Evolutionary conservation across 2,329 filamentous ascomycete genomes (phyloP).

Genomic region (Aspergillus sp.): DNA sequence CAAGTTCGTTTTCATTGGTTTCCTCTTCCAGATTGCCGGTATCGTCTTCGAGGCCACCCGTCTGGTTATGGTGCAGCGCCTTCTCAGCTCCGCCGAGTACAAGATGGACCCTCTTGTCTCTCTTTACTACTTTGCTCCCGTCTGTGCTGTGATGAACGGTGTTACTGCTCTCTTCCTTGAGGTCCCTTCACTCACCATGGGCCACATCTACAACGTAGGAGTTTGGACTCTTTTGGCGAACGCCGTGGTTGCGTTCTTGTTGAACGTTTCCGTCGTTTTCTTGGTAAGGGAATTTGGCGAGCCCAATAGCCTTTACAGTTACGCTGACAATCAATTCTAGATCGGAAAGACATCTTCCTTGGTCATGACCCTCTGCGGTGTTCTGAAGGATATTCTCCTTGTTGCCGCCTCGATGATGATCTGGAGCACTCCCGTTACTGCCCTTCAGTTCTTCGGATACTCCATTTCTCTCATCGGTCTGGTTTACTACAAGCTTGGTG

Average conservation of each 20-base stretch:
- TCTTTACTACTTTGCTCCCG: slow-evolving; percentile 85
- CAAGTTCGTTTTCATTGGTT: slow-evolving; percentile 69
- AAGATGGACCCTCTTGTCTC: slow-evolving; percentile 89
- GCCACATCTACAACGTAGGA: slow-evolving; percentile 66
- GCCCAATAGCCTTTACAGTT: background rate
- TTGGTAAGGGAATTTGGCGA: slow-evolving; percentile 60
- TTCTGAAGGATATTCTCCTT: slow-evolving; percentile 84
- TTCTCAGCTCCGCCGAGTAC: slow-evolving; percentile 74
- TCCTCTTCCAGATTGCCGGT: slow-evolving; percentile 70
- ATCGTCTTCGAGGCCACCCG: slow-evolving; percentile 79
- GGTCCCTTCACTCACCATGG: slow-evolving; percentile 63
- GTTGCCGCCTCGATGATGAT: slow-evolving; percentile 74
- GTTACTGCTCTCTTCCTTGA: slow-evolving; percentile 70
- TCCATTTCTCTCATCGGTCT: slow-evolving; percentile 66
- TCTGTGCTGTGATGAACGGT: slow-evolving; percentile 79
- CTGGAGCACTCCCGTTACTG: slow-evolving; percentile 70
- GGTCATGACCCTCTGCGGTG: slow-evolving; percentile 80
- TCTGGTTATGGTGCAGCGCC: slow-evolving; percentile 80
- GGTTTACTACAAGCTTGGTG: slow-evolving; percentile 69
- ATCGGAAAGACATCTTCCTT: slow-evolving; percentile 86
- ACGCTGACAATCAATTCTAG: slow-evolving; percentile 43
- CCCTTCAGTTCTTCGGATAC: slow-evolving; percentile 76
- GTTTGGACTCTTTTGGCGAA: slow-evolving; percentile 67
- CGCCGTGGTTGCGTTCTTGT: slow-evolving; percentile 73
- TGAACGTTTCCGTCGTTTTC: slow-evolving; percentile 85